Percentiles rank a stretch among this genome's conserved stretches.
Evolutionary conservation across 2,329 filamentous ascomycete genomes (phyloP).

Genomic region (Lachnellula arida): DNA sequence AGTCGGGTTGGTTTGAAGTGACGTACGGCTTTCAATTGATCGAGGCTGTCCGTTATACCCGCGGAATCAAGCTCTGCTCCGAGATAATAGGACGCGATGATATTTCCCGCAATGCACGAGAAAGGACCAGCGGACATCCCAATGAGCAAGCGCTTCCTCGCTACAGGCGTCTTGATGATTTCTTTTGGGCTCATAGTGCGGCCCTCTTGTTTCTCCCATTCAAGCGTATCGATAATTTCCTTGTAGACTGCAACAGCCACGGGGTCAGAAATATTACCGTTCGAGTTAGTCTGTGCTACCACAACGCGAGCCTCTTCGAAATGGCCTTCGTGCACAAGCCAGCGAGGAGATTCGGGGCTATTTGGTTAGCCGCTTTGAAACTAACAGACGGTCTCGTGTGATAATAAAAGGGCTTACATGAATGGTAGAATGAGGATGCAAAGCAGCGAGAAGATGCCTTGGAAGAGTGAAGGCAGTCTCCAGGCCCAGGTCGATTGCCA

Average conservation of each 20-base stretch:
- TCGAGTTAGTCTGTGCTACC: slow-evolving; percentile 38
- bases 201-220: slow-evolving; percentile 23
- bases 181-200: slow-evolving; percentile 22
- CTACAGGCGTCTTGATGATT: slow-evolving; percentile 32
- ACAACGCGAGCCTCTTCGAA: slow-evolving; percentile 17
- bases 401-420: slow-evolving; percentile 16
- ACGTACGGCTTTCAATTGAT: slow-evolving; percentile 39
- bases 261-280: slow-evolving; percentile 32
- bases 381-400: too few relatives aligned
- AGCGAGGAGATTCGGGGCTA: slow-evolving; percentile 24
- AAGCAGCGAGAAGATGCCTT: slow-evolving; percentile 26
- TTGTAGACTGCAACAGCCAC: slow-evolving; percentile 26
- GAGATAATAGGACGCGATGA: slow-evolving; percentile 36
- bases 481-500: slow-evolving; percentile 36
- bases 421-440: slow-evolving; percentile 22
- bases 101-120: slow-evolving; percentile 37
- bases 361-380: slow-evolving; percentile 34
- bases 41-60: slow-evolving; percentile 39
- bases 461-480: slow-evolving; percentile 31
- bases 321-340: slow-evolving; percentile 32
- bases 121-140: slow-evolving; percentile 35
- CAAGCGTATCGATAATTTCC: slow-evolving; percentile 29
- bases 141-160: slow-evolving; percentile 37
- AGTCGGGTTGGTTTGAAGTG: background rate
- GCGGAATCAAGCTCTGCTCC: slow-evolving; percentile 41